A percentile compares a stretch with the other conserved stretches of the same genome.
phyloP scores from a whole-genome alignment of 495 filamentous ascomycete species.

The Hypomontagnella monticulosa region DNA sequence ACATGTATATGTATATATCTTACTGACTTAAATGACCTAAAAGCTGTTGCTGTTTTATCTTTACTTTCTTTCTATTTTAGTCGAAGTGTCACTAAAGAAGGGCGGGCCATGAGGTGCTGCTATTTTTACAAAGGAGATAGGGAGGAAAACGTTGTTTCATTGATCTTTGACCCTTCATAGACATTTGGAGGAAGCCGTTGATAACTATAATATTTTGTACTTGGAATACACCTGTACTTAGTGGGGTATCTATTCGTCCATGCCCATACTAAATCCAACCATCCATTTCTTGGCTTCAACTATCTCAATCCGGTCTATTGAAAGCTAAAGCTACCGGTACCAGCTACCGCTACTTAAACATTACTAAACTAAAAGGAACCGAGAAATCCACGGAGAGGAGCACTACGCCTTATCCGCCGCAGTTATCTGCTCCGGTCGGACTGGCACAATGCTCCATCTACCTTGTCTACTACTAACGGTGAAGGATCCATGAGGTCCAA shows the following conservation, averaged over 20 bases:
- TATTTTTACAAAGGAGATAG: conserved; percentile 15
- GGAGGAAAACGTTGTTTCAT: conserved; percentile 1
- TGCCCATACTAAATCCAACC: conserved; percentile 13
- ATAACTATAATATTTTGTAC: no score
- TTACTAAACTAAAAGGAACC: conserved; percentile 9
- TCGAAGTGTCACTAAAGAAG: neutral
- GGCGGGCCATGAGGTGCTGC: no score
- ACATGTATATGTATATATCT: neutral
- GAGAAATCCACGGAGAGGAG: conserved; percentile 7
- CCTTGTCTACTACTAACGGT: conserved; percentile 5
- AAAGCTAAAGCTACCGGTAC: conserved; percentile 4
- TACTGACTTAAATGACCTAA: neutral
- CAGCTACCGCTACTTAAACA: conserved; percentile 7
- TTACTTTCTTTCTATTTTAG: no score
- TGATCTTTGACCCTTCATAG: conserved; percentile 2
- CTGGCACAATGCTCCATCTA: conserved; percentile 19
- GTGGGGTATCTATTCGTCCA: conserved; percentile 17
- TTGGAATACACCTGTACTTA: neutral
- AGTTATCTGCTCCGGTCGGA: conserved; percentile 6
- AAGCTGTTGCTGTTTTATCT: neutral
- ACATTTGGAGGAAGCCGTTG: neutral
- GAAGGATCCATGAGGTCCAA: conserved; percentile 22
- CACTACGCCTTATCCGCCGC: conserved; percentile 37
- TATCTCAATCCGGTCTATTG: conserved; percentile 27
- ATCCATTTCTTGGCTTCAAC: conserved; percentile 21